Conservation (phyloP, 345 rosid genomes). For the Brassica nigra region DNA sequence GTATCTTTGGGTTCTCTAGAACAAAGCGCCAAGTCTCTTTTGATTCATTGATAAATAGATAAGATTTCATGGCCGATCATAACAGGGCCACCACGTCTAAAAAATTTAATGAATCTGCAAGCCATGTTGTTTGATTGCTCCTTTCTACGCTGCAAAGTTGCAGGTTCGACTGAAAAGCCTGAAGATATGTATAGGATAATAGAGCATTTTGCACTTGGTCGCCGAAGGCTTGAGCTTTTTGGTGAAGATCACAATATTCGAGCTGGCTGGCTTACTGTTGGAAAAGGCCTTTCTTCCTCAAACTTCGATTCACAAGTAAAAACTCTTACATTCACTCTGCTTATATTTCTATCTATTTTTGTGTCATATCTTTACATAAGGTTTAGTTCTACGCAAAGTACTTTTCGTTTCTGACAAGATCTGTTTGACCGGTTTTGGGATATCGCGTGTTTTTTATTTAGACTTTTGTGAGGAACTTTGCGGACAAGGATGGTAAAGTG, state of each 20-base stretch:
- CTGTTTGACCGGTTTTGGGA: constrained; percentile 7
- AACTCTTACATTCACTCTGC: neutral
- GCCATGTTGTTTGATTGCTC: neutral
- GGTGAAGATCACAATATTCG: constrained; percentile 98
- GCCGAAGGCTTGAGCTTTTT: constrained; percentile 95
- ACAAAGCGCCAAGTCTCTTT: neutral
- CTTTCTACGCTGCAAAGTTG: constrained; percentile 19
- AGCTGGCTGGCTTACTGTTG: constrained; percentile 93
- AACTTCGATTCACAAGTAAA: constrained; percentile 84
- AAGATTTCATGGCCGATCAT: neutral
- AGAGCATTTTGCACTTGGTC: constrained; percentile 97
- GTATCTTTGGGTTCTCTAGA: neutral
- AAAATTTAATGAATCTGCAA: neutral
- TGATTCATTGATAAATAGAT: neutral
- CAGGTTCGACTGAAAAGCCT: constrained; percentile 96
- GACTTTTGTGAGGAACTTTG: constrained; percentile 70
- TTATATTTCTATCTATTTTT: neutral
- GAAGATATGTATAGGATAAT: constrained; percentile 98
- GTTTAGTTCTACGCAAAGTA: neutral
- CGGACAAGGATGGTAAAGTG: constrained; percentile 92
- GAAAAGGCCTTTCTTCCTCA: constrained; percentile 84
- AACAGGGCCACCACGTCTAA: neutral
- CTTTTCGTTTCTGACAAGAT: neutral
- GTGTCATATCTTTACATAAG: neutral
- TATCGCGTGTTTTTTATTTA: constrained; percentile 38